Evolutionary conservation across 768 basidiomycete genomes (phyloP).

Genomic region (Tylopilus felleus): DNA sequence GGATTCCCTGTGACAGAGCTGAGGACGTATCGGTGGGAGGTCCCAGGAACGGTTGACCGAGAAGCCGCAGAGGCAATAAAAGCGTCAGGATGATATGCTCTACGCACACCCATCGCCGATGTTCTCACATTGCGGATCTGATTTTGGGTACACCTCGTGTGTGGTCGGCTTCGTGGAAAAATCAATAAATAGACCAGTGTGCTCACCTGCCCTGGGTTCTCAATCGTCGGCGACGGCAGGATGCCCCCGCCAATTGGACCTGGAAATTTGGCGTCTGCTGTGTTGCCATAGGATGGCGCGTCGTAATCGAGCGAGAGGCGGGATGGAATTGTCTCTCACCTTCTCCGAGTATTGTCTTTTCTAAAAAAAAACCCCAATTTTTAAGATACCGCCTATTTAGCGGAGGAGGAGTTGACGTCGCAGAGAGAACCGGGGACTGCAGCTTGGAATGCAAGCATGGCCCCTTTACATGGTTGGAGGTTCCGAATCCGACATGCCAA

Average conservation of each 20-base stretch:
- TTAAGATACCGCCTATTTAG: too few relatives aligned
- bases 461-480: neutral
- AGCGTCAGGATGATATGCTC: neutral
- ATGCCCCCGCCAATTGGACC: conserved; percentile 25
- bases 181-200: neutral
- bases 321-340: conserved; percentile 14
- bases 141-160: conserved; percentile 47
- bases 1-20: conserved; percentile 43
- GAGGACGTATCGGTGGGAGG: conserved; percentile 18
- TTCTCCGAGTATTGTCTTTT: conserved; percentile 21
- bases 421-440: neutral
- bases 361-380: too few relatives aligned
- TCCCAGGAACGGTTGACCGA: conserved; percentile 17
- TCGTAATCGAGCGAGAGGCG: neutral
- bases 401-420: neutral
- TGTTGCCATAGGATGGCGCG: neutral
- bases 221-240: conserved; percentile 26
- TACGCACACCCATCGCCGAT: neutral
- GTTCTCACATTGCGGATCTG: conserved; percentile 38
- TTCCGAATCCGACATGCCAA: too few relatives aligned
- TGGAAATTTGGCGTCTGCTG: conserved; percentile 18
- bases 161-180: neutral
- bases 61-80: conserved; percentile 22
- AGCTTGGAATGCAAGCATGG: neutral
- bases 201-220: conserved; percentile 46